phyloP scores from a whole-genome alignment of 331 rosid species.

The Spiraea crenata region DNA sequence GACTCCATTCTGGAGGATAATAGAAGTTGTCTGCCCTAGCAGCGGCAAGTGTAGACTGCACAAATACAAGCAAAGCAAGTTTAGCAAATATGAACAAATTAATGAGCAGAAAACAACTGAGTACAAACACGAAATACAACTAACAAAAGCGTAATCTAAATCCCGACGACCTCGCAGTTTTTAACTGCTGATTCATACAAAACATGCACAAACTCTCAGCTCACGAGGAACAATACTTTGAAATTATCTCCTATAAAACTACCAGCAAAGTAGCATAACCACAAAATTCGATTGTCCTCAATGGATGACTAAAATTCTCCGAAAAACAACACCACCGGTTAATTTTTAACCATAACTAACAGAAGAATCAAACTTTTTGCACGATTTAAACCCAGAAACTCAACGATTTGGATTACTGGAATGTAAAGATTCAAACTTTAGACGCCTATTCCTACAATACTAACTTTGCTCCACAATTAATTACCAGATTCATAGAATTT shows the following conservation, averaged over 20 bases:
- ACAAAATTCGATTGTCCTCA: background rate
- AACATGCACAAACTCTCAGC: background rate
- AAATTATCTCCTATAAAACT: background rate
- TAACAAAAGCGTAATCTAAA: background rate
- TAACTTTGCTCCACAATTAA: background rate
- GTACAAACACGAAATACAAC: background rate
- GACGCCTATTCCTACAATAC: background rate
- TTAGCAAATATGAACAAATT: slow-evolving; percentile 22
- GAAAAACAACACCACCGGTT: background rate
- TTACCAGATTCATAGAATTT: background rate
- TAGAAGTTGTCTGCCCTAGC: slow-evolving; percentile 88
- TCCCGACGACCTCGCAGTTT: background rate
- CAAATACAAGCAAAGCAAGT: slow-evolving; percentile 28
- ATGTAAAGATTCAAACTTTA: background rate
- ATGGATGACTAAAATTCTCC: background rate
- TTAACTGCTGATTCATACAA: background rate
- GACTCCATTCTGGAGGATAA: slow-evolving; percentile 94
- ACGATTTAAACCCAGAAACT: slow-evolving; percentile 2
- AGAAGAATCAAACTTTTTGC: background rate
- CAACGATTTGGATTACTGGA: background rate
- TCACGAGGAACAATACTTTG: background rate
- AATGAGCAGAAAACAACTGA: background rate
- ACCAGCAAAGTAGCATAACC: background rate
- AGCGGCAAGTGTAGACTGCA: slow-evolving; percentile 91
- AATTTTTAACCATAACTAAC: background rate